Evolutionary conservation across 2,329 filamentous ascomycete species (phyloP), one percentile per base, ranked within the genome.

Genomic region (Penicillium crustosum): DNA sequence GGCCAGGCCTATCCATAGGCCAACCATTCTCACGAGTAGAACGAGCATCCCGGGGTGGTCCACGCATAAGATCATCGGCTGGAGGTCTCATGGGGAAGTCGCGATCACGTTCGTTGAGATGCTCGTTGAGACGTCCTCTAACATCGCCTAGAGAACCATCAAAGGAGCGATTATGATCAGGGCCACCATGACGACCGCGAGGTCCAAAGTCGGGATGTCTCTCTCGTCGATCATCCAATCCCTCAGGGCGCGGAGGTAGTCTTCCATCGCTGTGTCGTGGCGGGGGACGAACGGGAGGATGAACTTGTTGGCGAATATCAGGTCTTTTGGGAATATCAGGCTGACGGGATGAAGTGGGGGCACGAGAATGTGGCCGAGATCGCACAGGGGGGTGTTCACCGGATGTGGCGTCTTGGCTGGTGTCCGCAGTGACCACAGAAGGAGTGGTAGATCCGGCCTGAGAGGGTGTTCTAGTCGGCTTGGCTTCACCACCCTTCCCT

Each of bases 1-100:
- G 70, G 23, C 68, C 70, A 43, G 69, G 55, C 19, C 76, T 70
- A 51, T 78, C 76, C 51, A 58, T 52, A 13, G 67, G 62, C 67
- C 74, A 74, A 17, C 78, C 76, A 35, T 68, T 64, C 41, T 78
- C 75, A 23, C 74, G 68, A 17, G 66, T 64, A 36, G 66, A 62
- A 36, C 72, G 69, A 25, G 65, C 55, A 35, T 77, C 76, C 21
- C 74, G 74, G 23, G 68, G 61, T 43, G 69, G 68, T 19, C 72
- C 70, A 49, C 71, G 72, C 66, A 75, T 74, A 27, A 75, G 68
- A 27, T 79, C 77, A 39, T 79, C 77, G 36, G 67, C 53, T 27
- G 66, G 66, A 27, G 68, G 65, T 53, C 74, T 69, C 33, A 65
- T 58, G 17, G 67, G 62, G 51, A 74, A 73, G 1, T 76, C 75